Base-by-base conservation (phyloP, 768 basidiomycete genomes). In the Rhizopogon salebrosus region DNA sequence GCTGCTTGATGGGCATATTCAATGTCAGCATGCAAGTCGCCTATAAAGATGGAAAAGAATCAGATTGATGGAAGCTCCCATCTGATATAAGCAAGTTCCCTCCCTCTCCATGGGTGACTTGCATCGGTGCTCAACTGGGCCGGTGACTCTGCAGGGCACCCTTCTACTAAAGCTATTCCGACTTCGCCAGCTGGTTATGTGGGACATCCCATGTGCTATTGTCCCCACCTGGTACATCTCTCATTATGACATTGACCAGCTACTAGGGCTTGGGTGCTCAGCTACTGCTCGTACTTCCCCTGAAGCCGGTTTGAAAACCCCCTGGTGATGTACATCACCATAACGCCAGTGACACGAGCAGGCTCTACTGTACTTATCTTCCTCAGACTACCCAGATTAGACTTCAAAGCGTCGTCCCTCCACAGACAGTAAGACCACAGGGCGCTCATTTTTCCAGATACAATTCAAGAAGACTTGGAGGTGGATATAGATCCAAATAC, bases 1-100 rank as follows among this genome's bases (percentile, higher is more conserved):
- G 57, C 36, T 57, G 43, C 4, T 35, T 59, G 27, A 24, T 59
- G 22, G 55, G 52, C 6, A 34, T 59, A 9, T 53, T 59, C 18
- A 36, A 53, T 38, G 51, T 52, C 40, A 42, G 45, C 22, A 16
- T 58, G 4, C 51, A 45, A 3, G 49, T 59, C 22, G 45, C 40
- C 29, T 58, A 59, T 36, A 55, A 55, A 24, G 55, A 53, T 22
- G 57, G 57, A 24, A 16, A n/a, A 14, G 20, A 49, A 36, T 10
- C 31, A 26, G 48, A 20, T 22, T 49, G 8, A 37, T 49, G 13
- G 24, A 49, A 34, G 31, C 31, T n/a, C 31, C 35, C n/a, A 49
- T 49, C 27, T 18, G 14, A n/a, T n/a, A n/a, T n/a, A n/a, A n/a
- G n/a, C n/a, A n/a, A n/a, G n/a, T n/a, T n/a, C n/a, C n/a, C n/a